Conservation (phyloP, 176 grass and related monocot genomes). For the Rhipidocladum racemiflorum region DNA sequence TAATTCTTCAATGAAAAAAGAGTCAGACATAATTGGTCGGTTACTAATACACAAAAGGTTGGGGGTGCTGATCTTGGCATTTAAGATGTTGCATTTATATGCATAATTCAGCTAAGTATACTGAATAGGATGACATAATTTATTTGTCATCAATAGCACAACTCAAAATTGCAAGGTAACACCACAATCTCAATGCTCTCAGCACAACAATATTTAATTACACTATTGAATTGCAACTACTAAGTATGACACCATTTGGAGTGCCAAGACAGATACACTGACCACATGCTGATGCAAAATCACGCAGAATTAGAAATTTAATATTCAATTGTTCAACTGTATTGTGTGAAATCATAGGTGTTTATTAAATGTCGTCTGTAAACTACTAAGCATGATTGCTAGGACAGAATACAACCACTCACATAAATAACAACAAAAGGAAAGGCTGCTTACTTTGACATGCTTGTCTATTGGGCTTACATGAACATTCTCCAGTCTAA, state of each 20-base stretch:
- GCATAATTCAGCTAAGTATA: background rate
- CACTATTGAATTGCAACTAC: background rate
- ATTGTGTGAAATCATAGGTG: background rate
- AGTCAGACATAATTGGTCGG: too few species aligned
- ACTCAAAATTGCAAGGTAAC: background rate
- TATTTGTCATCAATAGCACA: background rate
- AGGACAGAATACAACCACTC: constrained; percentile 5
- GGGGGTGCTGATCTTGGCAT: background rate
- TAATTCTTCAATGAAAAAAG: background rate
- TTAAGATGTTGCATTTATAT: constrained; percentile 9
- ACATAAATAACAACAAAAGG: background rate
- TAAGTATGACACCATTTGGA: background rate
- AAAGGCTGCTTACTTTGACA: constrained; percentile 67
- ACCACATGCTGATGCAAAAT: constrained; percentile 4
- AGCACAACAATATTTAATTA: background rate
- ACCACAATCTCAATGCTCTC: background rate
- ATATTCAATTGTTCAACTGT: constrained; percentile 2
- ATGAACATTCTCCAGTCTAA: constrained; percentile 89
- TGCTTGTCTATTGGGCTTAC: constrained; percentile 95
- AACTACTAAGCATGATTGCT: background rate
- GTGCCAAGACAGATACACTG: background rate
- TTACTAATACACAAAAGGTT: background rate
- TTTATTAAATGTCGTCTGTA: background rate
- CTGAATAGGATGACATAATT: background rate
- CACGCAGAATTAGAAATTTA: background rate